Evolutionary conservation across 768 basidiomycete species (phyloP), one percentile per base, ranked within the genome.

Genomic region (Butyriboletus loyo): DNA sequence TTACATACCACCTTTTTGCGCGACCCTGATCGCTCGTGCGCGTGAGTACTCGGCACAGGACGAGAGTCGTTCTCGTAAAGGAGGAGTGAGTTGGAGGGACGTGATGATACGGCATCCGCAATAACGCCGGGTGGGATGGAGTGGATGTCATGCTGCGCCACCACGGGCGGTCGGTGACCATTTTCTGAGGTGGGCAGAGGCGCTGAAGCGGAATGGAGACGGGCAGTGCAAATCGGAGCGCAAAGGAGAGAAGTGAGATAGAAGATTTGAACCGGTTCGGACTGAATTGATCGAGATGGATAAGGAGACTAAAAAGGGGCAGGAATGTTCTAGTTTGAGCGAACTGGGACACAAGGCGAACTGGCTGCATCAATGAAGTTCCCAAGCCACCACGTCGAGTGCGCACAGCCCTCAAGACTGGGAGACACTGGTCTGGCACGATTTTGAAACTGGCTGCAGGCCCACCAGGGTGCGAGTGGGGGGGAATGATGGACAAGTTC

Each of bases 281-380:
- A 21, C 52, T 60, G 52, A 50, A 59, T 43, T 58, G 54, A 63
- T 66, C 53, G 46, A 40, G 52, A 64, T 57, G 67, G 57, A 67
- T 54, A 59, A 64, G 48, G 37, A 45, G 25, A 30, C 52, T 25
- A 48, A 59, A 63, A 47, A 28, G 25, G 53, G 54, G 45, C 50
- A 53, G 13, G 40, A 52, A 55, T 37, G 49, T 58, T 49, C 54
- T 54, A 10, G 19, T 56, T 62, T 56, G 56, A 52, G 61, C 37
- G 34, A 54, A 53, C 30, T 66, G 60, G 59, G 66, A 56, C 57
- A 66, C 54, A 66, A 62, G 47, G 61, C 65, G 62, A 65, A 25
- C 50, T 40, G 49, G 40, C n/a, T n/a, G n/a, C n/a, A n/a, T n/a
- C n/a, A n/a, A n/a, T n/a, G n/a, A n/a, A n/a, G n/a, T 67, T 67